Evolutionary conservation across 495 filamentous ascomycete genomes (phyloP), one percentile per base, ranked within the genome.

Genomic region (Xylona heveae): DNA sequence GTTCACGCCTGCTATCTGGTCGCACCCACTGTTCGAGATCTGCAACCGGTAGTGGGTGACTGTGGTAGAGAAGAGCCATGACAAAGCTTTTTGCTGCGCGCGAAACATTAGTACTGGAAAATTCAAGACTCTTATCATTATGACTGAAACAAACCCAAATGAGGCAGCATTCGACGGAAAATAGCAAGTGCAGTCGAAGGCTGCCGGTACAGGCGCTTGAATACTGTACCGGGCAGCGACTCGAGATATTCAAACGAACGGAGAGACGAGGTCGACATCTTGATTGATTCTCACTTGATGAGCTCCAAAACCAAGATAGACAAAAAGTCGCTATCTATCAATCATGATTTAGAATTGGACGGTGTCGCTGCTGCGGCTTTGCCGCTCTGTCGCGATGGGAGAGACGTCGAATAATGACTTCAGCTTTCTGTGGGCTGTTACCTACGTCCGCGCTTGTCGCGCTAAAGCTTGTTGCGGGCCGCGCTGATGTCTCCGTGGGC

Each of bases 141-240:
- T n/a, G n/a, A n/a, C n/a, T n/a, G n/a, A n/a, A n/a, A n/a, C n/a
- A n/a, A n/a, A 85, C 81, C 81, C 33, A 93, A 53, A 37, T 84
- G 78, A 38, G 90, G 78, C 35, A 95, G 65, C 83, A 95, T 93
- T 55, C 88, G 82, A 41, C 90, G 70, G 53, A 94, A 95, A 42
- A 97, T 84, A 31, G 88, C 90, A 25, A 97, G 71, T 18, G 81
- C 75, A 3, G 90, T 91, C 5, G 83, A 91, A 8, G 88, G 88
- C 61, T 93, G 83, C 57, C 82, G 77, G 62, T 97, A 97, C 6
- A 97, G 62, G 53, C 75, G 73, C 41, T 64, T 63, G 50, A 93
- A 91, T 15, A 74, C 80, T n/a, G 74, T 81, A 31, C 78, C 80
- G 18, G 81, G 77, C 42, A 91, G 74, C 48, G 71, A 63, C 64